Evolutionary conservation across 768 basidiomycete species (phyloP), one percentile per base, ranked within the genome.

Genomic region (Termitomyces bulborhizus): DNA sequence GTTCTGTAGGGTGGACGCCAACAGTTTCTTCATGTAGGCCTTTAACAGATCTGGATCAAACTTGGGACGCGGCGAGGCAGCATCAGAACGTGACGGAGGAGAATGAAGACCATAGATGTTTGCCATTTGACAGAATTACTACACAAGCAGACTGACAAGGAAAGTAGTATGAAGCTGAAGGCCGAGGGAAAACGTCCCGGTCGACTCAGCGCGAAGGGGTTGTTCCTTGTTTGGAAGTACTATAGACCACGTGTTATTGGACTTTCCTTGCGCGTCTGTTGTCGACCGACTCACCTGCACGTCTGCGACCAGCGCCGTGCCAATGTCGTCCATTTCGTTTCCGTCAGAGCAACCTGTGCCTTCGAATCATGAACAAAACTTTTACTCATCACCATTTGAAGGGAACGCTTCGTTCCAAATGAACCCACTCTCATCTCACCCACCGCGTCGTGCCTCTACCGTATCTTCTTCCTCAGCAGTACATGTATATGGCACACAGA

Each of bases 11-110:
- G 84, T 88, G 4, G 84, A 79, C 56, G 84, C 76, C 53, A 93
- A 73, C 50, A 93, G 80, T 64, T 86, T 87, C 76, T 88, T 92
- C 70, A 90, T 88, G 71, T 93, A 93, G 21, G 81, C 75, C 58
- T 83, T 85, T 54, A 93, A 77, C 29, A 83, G 71, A 53, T 89
- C 88, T 1, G 81, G 67, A 67, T 93, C 90, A 68, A 93, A 93
- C 55, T 81, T 79, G 48, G 77, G 75, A 36, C 75, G 73, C 16
- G 76, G 76, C 9, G 78, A 87, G 6, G 84, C 67, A 44, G 83
- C 81, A 57, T 80, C 73, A 12, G 86, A 88, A 57, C 85, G 83
- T 21, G 80, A 73, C 43, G 79, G 73, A 53, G 82, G 84, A 42
- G 87, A 88, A 63, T 85, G 83, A 61, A 86, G 69, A 53, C 78